phyloP scores from a whole-genome alignment of 306 rosid species.

The Glycyrrhiza uralensis region DNA sequence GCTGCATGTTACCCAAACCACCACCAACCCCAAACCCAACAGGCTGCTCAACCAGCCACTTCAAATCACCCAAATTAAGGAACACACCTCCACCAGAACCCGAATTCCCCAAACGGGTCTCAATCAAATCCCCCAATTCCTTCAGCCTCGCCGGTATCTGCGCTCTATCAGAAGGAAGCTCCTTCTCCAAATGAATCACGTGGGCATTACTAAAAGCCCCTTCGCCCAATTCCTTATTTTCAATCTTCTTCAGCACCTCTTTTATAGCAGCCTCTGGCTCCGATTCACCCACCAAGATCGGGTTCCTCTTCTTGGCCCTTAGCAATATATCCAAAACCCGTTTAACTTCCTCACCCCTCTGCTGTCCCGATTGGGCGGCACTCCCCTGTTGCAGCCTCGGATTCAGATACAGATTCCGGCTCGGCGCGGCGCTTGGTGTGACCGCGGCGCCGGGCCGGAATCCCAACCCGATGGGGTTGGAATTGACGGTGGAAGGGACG shows the following conservation, averaged over 20 bases:
- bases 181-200: constrained; percentile 73
- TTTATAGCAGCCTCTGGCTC: constrained; percentile 77
- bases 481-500: constrained; percentile 40
- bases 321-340: constrained; percentile 59
- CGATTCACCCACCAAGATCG: constrained; percentile 86
- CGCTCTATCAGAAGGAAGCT: constrained; percentile 53
- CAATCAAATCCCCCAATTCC: constrained; percentile 67
- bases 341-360: constrained; percentile 68
- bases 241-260: constrained; percentile 70
- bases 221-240: constrained; percentile 60
- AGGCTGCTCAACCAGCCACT: constrained; percentile 89
- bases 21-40: constrained; percentile 39
- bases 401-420: constrained; percentile 68
- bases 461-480: constrained; percentile 59
- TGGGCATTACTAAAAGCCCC: constrained; percentile 46
- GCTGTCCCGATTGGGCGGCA: constrained; percentile 42
- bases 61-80: constrained; percentile 86
- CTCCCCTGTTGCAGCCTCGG: constrained; percentile 76
- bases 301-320: constrained; percentile 71
- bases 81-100: constrained; percentile 46
- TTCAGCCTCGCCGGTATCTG: constrained; percentile 49
- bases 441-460: constrained; percentile 48
- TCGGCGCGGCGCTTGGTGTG: constrained; percentile 2
- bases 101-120: constrained; percentile 42
- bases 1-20: constrained; percentile 50